A percentile compares a stretch with the other conserved stretches of the same genome.
Conservation (phyloP, 768 basidiomycete genomes). For the Suillus variegatus region DNA sequence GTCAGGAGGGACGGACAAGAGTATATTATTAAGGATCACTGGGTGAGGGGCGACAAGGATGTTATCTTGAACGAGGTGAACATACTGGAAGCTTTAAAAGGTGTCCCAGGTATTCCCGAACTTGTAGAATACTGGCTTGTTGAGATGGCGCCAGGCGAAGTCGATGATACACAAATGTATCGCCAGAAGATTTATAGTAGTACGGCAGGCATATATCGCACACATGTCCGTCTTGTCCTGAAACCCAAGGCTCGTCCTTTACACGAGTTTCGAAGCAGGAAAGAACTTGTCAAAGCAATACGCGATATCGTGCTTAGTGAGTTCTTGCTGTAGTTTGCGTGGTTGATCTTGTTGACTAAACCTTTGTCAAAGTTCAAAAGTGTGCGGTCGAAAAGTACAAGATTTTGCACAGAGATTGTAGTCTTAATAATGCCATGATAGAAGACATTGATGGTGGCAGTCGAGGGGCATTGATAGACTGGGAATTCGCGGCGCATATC, state of each 20-base stretch:
- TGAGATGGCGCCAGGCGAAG: neutral
- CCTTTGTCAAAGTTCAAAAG: neutral
- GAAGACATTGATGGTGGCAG: neutral
- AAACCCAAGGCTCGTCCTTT: neutral
- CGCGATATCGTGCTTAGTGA: neutral
- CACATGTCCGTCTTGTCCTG: neutral
- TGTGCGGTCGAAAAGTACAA: neutral
- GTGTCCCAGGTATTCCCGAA: slow-evolving; percentile 2
- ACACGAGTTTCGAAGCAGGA: neutral
- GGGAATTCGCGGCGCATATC: neutral
- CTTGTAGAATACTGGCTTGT: neutral
- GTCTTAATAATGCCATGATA: neutral
- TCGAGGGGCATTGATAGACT: neutral
- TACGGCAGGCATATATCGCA: neutral
- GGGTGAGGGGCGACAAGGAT: neutral
- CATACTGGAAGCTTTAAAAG: slow-evolving; percentile 5
- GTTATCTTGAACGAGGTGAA: slow-evolving; percentile 5
- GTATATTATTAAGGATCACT: slow-evolving; percentile 3
- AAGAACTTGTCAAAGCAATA: neutral
- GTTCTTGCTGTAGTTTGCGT: neutral
- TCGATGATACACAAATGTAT: neutral
- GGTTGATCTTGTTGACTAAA: neutral
- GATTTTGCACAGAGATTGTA: neutral
- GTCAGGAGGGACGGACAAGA: neutral
- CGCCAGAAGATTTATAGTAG: neutral